Conservation (phyloP, 192 early-diverging fungal genomes). For the Podila horticola region DNA sequence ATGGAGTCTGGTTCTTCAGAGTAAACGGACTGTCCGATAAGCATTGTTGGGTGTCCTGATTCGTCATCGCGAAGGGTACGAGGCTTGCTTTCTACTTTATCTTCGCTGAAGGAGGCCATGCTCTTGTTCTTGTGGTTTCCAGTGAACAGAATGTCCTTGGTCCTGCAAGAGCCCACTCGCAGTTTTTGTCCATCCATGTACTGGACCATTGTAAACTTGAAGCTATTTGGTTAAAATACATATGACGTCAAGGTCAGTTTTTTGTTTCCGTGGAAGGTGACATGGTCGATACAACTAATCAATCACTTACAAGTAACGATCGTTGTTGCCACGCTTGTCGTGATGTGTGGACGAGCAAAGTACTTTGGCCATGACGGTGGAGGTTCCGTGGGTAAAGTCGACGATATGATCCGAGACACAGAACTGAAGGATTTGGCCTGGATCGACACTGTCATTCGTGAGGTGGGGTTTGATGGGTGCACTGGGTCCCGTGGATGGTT, state of each 20-base stretch:
- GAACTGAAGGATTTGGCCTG: slow-evolving; percentile 43
- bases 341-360: slow-evolving; percentile 45
- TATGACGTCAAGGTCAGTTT: not conserved
- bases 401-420: slow-evolving; percentile 39
- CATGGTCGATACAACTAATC: not conserved
- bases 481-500: slow-evolving; percentile 43
- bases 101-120: slow-evolving; percentile 52
- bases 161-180: slow-evolving; percentile 40
- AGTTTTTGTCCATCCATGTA: slow-evolving; percentile 41
- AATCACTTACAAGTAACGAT: slow-evolving; percentile 45
- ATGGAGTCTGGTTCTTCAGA: slow-evolving; percentile 50
- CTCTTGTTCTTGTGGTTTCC: slow-evolving; percentile 53
- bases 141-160: slow-evolving; percentile 48
- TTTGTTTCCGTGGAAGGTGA: not conserved
- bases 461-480: slow-evolving; percentile 32
- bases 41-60: slow-evolving; percentile 8
- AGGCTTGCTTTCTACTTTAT: slow-evolving; percentile 35
- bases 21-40: slow-evolving; percentile 33
- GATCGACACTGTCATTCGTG: slow-evolving; percentile 29
- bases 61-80: slow-evolving; percentile 23
- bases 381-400: slow-evolving; percentile 42
- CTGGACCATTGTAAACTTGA: slow-evolving; percentile 45
- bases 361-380: slow-evolving; percentile 49
- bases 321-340: slow-evolving; percentile 49
- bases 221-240: slow-evolving; percentile 11